Percentiles rank a stretch among this genome's conserved stretches.
These are phyloP conservation scores for Auricularia sp. DNA, from an alignment of 768 basidiomycete genomes.

Conservation along the genomic window DNA sequence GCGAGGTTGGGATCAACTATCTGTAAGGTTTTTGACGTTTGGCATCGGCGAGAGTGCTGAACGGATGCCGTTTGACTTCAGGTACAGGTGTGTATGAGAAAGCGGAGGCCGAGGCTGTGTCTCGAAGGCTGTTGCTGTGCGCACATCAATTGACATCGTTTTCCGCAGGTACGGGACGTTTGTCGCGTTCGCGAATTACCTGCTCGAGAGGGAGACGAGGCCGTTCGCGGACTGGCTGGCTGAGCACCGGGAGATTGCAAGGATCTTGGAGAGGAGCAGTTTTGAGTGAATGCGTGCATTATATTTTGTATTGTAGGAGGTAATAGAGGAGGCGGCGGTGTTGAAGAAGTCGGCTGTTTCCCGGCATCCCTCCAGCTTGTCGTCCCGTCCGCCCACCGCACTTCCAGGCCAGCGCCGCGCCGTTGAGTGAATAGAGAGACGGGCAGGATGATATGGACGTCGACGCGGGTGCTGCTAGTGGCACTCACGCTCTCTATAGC, in stretches of 20 bases:
- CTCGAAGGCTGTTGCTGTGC: neutral
- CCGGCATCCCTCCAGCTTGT: constrained; percentile 22
- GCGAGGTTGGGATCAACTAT: constrained; percentile 78
- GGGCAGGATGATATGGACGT: neutral
- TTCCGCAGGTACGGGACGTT: constrained; percentile 62
- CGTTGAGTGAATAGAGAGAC: constrained; percentile 39
- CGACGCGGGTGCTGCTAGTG: neutral
- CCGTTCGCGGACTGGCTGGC: constrained; percentile 78
- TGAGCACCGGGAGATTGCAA: constrained; percentile 78
- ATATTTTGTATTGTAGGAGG: neutral
- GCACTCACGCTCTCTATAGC: neutral
- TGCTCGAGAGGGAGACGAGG: constrained; percentile 53
- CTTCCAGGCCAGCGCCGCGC: constrained; percentile 37
- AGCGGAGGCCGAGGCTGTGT: too few relatives aligned
- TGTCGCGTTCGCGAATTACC: constrained; percentile 91
- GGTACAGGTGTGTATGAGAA: constrained; percentile 40
- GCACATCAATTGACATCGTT: neutral
- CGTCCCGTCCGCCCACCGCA: neutral
- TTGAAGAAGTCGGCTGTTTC: constrained; percentile 39
- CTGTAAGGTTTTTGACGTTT: constrained; percentile 37
- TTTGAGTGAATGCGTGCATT: neutral
- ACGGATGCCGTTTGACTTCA: constrained; percentile 17
- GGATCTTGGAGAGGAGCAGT: constrained; percentile 35
- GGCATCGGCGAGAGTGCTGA: neutral
- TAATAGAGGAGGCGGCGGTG: constrained; percentile 19